These are phyloP conservation scores for Sphaerulina musiva DNA, from an alignment of 2,329 filamentous ascomycete genomes.

Conservation along the genomic window DNA sequence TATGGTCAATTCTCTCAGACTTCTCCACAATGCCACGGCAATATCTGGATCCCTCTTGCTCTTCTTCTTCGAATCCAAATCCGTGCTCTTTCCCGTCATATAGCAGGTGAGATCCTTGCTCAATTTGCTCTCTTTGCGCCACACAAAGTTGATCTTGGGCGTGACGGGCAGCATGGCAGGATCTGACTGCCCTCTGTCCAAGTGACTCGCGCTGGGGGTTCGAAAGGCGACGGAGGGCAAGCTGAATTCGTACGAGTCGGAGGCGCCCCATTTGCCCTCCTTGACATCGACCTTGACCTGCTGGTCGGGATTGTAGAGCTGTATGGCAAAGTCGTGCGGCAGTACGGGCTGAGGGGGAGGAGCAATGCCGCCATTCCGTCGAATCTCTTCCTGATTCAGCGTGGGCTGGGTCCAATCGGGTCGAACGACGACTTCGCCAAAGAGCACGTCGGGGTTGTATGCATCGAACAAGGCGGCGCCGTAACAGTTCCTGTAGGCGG, in stretches of 20 bases:
- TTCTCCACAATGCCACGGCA: conserved; percentile 79
- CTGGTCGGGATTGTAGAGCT: conserved; percentile 92
- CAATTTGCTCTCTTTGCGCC: conserved; percentile 81
- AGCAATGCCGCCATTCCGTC: conserved; percentile 58
- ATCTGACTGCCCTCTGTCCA: conserved; percentile 67
- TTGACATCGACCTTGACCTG: conserved; percentile 64
- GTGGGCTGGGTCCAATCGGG: conserved; percentile 82
- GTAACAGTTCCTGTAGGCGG: conserved; percentile 72
- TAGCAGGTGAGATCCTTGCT: conserved; percentile 85
- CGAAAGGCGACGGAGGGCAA: conserved; percentile 82
- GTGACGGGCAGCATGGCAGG: conserved; percentile 47
- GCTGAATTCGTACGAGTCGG: conserved; percentile 83
- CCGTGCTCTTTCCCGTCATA: conserved; percentile 68
- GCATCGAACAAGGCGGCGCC: conserved; percentile 80
- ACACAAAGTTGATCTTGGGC: conserved; percentile 76
- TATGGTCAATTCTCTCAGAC: conserved; percentile 70
- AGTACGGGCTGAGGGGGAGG: conserved; percentile 64
- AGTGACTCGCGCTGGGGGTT: conserved; percentile 65
- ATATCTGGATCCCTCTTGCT: conserved; percentile 71
- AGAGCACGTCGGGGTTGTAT: conserved; percentile 72
- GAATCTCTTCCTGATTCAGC: conserved; percentile 72
- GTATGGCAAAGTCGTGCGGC: conserved; percentile 72
- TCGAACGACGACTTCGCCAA: conserved; percentile 74
- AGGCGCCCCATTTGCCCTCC: conserved; percentile 71
- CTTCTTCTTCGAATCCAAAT: conserved; percentile 63